Conservation (phyloP, 2,329 filamentous ascomycete species). For the Penicillium decumbens region DNA sequence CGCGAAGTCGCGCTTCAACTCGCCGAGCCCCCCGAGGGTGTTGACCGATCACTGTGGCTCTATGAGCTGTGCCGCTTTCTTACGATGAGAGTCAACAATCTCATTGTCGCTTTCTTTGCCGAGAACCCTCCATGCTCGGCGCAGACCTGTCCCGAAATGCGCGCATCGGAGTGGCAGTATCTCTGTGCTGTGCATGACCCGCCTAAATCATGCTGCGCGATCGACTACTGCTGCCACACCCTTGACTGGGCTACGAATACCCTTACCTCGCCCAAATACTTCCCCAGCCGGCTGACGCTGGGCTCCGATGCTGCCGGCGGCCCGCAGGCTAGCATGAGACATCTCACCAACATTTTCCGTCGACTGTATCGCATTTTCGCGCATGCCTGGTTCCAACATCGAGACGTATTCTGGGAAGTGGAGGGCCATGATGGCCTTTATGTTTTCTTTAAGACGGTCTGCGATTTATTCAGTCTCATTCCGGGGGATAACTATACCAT, state of each 20-base stretch:
- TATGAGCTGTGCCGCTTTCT: conserved; percentile 97
- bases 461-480: conserved; percentile 83
- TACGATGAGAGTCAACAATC: conserved; percentile 85
- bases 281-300: conserved; percentile 73
- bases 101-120: conserved; percentile 89
- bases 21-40: conserved; percentile 71
- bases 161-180: conserved; percentile 98
- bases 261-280: conserved; percentile 89
- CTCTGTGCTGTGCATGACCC: conserved; percentile 95
- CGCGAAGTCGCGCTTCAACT: conserved; percentile 70
- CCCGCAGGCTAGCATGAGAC: conserved; percentile 49
- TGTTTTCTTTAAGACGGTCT: conserved; percentile 94
- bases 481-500: conserved; percentile 95
- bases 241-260: conserved; percentile 96
- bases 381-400: conserved; percentile 97
- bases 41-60: conserved; percentile 87
- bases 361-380: conserved; percentile 94
- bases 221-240: conserved; percentile 98
- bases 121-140: conserved; percentile 85
- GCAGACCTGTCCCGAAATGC: conserved; percentile 93
- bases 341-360: conserved; percentile 91
- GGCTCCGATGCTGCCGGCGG: conserved; percentile 46
- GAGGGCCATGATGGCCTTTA: conserved; percentile 90
- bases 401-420: conserved; percentile 89
- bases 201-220: conserved; percentile 94